Conservation (phyloP, 306 rosid genomes). For the Vigna unguiculata region DNA sequence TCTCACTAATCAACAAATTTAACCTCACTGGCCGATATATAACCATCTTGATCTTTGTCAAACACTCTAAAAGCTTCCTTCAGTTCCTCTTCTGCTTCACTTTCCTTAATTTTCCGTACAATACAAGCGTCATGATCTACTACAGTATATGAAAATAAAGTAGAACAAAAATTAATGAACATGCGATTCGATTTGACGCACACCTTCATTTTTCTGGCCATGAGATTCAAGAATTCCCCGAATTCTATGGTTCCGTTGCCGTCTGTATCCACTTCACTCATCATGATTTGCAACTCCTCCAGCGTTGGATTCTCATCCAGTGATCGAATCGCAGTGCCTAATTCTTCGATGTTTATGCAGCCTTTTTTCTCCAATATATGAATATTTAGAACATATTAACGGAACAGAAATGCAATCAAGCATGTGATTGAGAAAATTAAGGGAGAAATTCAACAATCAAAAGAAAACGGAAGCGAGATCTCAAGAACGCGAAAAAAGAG, state of each 20-base stretch:
- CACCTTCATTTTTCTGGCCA: conserved; percentile 72
- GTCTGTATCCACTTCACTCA: conserved; percentile 58
- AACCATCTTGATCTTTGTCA: conserved; percentile 75
- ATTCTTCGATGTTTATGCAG: conserved; percentile 67
- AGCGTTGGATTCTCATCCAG: conserved; percentile 56
- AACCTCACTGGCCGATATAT: conserved; percentile 74
- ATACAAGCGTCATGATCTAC: no score
- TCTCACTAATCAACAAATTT: neutral
- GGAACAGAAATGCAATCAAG: neutral
- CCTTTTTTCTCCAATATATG: conserved; percentile 51
- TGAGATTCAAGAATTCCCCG: conserved; percentile 73
- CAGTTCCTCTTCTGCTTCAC: conserved; percentile 64
- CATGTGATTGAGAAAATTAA: neutral
- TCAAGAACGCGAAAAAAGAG: no score
- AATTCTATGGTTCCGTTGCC: conserved; percentile 72
- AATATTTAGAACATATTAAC: neutral
- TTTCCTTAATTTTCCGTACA: conserved; percentile 50
- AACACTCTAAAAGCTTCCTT: conserved; percentile 71
- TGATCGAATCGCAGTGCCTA: conserved; percentile 57
- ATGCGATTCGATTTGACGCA: neutral
- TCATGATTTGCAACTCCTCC: conserved; percentile 67
- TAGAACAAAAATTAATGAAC: no score
- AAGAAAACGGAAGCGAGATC: no score
- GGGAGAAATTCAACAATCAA: neutral
- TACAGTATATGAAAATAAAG: neutral